phyloP scores from a whole-genome alignment of 2,329 filamentous ascomycete species.

The Gnomoniopsis sp. region DNA sequence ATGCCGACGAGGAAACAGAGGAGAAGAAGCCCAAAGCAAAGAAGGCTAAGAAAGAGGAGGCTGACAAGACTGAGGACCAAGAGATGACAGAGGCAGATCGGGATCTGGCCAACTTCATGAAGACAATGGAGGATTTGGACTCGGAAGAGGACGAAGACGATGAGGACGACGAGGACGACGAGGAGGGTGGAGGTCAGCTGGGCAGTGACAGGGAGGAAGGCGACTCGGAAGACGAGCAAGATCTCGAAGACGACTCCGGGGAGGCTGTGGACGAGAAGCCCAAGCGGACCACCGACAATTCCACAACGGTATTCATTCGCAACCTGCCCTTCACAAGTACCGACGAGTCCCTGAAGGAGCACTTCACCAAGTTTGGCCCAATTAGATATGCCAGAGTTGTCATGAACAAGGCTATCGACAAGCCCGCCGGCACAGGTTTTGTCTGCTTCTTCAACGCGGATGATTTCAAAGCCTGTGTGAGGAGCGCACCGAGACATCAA shows the following conservation, averaged over 20 bases:
- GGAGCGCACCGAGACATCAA: slow-evolving; percentile 63
- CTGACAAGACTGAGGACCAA: slow-evolving; percentile 29
- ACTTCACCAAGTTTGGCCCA: slow-evolving; percentile 86
- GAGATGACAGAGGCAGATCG: slow-evolving; percentile 36
- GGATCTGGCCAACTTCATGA: slow-evolving; percentile 52
- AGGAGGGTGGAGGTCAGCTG: slow-evolving; percentile 40
- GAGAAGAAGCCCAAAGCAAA: slow-evolving; percentile 26
- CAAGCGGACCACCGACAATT: slow-evolving; percentile 55
- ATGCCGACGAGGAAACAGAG: slow-evolving; percentile 34
- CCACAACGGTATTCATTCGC: slow-evolving; percentile 82
- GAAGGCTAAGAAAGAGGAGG: slow-evolving; percentile 38
- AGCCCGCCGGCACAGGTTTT: slow-evolving; percentile 88
- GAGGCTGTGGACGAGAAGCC: slow-evolving; percentile 32
- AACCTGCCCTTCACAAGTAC: slow-evolving; percentile 89
- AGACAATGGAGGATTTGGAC: slow-evolving; percentile 55
- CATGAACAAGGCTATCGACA: slow-evolving; percentile 78
- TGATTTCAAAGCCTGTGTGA: slow-evolving; percentile 74
- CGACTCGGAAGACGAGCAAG: slow-evolving; percentile 43
- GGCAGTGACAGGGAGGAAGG: slow-evolving; percentile 42
- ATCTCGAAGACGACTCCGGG: slow-evolving; percentile 30
- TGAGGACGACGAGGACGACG: slow-evolving; percentile 38
- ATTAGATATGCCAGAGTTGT: slow-evolving; percentile 90
- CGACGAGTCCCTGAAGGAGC: slow-evolving; percentile 76
- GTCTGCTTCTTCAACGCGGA: slow-evolving; percentile 82
- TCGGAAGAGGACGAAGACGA: slow-evolving; percentile 53